Evolutionary conservation across 495 filamentous ascomycete species (phyloP).

Genomic region (Penicillium maclennaniae): DNA sequence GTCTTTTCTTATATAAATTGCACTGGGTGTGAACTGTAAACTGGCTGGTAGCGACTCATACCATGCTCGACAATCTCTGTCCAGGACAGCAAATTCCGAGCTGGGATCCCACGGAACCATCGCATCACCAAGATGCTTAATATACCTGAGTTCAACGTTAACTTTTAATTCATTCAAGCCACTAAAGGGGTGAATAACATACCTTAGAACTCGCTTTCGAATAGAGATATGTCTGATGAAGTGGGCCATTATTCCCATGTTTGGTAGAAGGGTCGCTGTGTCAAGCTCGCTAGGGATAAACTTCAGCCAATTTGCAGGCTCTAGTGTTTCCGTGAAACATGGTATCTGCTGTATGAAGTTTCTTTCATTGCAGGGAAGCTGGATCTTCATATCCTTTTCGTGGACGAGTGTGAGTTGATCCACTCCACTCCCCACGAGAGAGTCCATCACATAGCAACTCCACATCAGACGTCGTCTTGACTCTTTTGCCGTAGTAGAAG

Average conservation of each 20-base stretch:
- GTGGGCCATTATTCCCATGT: slow-evolving; percentile 33
- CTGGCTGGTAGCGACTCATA: slow-evolving; percentile 28
- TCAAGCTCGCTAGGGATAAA: slow-evolving; percentile 20
- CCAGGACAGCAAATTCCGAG: slow-evolving; percentile 26
- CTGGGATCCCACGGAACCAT: slow-evolving; percentile 28
- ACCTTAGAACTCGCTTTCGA: slow-evolving; percentile 26
- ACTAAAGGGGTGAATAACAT: neutral
- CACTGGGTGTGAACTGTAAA: slow-evolving; percentile 23
- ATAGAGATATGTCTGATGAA: slow-evolving; percentile 32
- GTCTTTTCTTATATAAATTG: slow-evolving; percentile 33
- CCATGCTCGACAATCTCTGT: slow-evolving; percentile 26
- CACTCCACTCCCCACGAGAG: slow-evolving; percentile 32
- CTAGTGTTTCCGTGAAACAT: slow-evolving; percentile 26
- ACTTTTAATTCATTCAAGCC: neutral
- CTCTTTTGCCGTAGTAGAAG: slow-evolving; percentile 24
- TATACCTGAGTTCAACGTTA: slow-evolving; percentile 17
- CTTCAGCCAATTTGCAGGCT: slow-evolving; percentile 21
- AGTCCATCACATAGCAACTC: slow-evolving; percentile 38
- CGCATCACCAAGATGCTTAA: slow-evolving; percentile 30
- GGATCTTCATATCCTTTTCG: slow-evolving; percentile 36
- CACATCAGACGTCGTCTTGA: slow-evolving; percentile 36
- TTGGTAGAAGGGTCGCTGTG: slow-evolving; percentile 10
- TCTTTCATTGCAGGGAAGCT: slow-evolving; percentile 32
- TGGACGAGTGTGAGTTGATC: slow-evolving; percentile 31
- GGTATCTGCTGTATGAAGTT: slow-evolving; percentile 27